Conservation (phyloP, 495 filamentous ascomycete genomes). For the Oidiodendron maius region DNA sequence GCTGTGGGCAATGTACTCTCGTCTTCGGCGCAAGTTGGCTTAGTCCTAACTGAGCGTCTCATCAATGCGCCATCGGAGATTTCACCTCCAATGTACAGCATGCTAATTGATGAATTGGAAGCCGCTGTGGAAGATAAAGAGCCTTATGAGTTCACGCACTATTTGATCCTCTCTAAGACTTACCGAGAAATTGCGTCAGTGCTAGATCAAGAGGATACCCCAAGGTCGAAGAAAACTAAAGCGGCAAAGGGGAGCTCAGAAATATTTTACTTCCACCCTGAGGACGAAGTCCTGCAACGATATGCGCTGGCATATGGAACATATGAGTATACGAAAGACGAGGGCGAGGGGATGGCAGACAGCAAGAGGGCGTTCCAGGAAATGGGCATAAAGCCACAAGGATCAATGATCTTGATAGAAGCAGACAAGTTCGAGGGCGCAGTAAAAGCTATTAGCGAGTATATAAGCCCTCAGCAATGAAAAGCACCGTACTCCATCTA, state of each 20-base stretch:
- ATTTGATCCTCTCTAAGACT: constrained; percentile 82
- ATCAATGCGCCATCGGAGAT: constrained; percentile 94
- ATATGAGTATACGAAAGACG: constrained; percentile 72
- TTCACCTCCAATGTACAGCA: constrained; percentile 91
- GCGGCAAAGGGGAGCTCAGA: constrained; percentile 44
- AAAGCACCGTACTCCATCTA: no score
- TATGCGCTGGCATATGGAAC: constrained; percentile 59
- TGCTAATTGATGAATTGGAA: constrained; percentile 88
- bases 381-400: constrained; percentile 76
- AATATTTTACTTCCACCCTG: constrained; percentile 88
- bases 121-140: constrained; percentile 88
- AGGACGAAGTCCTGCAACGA: constrained; percentile 84
- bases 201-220: constrained; percentile 62
- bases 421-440: constrained; percentile 59
- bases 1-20: constrained; percentile 50
- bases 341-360: constrained; percentile 72
- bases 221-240: constrained; percentile 74
- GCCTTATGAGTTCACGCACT: constrained; percentile 89
- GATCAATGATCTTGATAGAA: constrained; percentile 74
- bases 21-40: constrained; percentile 54
- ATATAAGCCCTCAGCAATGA: constrained; percentile 44
- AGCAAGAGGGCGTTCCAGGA: constrained; percentile 93
- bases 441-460: constrained; percentile 65
- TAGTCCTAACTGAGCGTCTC: constrained; percentile 84
- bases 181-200: constrained; percentile 83